Evolutionary conservation across 345 rosid genomes (phyloP).

Genomic region (Citrus sinensis): DVS_A1.0 CM039169.1:31859001-31859500

Average conservation of each 20-base stretch:
- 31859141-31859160: slow-evolving; percentile 62
- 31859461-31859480: not conserved
- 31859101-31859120: slow-evolving; percentile 90
- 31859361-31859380: slow-evolving; percentile 3
- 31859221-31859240: not conserved
- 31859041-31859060: slow-evolving; percentile 75
- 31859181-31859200: not conserved
- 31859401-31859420: not conserved
- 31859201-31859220: not conserved
- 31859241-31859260: not conserved
- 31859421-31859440: not conserved
- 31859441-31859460: not conserved
- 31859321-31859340: not conserved
- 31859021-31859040: slow-evolving; percentile 44
- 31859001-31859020: slow-evolving; percentile 26
- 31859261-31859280: slow-evolving; percentile 1
- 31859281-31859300: slow-evolving; percentile 2
- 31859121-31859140: slow-evolving; percentile 81
- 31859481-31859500: not conserved
- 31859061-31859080: slow-evolving; percentile 90
- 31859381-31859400: not conserved
- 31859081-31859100: slow-evolving; percentile 83
- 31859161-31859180: not conserved
- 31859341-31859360: slow-evolving; percentile 1
- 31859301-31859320: slow-evolving; percentile 7